These are phyloP conservation scores for Trichoderma sp. DNA, from an alignment of 2,329 filamentous ascomycete genomes.

Conservation along the genomic window DNA sequence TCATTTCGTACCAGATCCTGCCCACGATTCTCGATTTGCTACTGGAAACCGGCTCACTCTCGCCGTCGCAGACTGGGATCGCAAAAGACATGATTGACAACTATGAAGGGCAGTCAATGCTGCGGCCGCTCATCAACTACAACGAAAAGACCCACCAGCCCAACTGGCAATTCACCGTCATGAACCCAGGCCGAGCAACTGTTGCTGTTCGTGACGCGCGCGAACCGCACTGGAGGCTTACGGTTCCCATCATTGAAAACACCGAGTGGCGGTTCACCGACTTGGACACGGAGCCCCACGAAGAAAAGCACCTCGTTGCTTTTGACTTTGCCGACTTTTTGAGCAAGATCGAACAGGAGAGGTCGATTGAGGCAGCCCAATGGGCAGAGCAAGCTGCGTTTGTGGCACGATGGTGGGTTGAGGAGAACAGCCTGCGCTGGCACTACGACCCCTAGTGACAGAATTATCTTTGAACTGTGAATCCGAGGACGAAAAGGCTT, in stretches of 20 bases:
- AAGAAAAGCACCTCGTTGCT: conserved; percentile 21
- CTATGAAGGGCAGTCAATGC: conserved; percentile 28
- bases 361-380: conserved; percentile 19
- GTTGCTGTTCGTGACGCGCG: conserved; percentile 27
- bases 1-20: conserved; percentile 33
- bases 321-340: conserved; percentile 24
- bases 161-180: conserved; percentile 29
- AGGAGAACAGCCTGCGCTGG: conserved; percentile 26
- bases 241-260: conserved; percentile 27
- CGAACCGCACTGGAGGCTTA: conserved; percentile 26
- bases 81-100: conserved; percentile 25
- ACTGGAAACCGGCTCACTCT: conserved; percentile 31
- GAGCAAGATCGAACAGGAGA: conserved; percentile 18
- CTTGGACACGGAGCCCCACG: conserved; percentile 23
- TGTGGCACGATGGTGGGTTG: conserved; percentile 25
- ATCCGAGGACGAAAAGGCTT: not conserved
- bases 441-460: conserved; percentile 19
- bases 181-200: conserved; percentile 29
- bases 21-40: conserved; percentile 35
- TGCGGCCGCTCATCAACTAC: conserved; percentile 23
- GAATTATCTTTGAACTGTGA: not conserved
- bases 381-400: conserved; percentile 27
- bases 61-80: conserved; percentile 17
- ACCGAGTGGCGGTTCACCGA: conserved; percentile 30
- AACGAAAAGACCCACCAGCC: conserved; percentile 19